Conservation (phyloP, 257 asterid species). For the Ocimum tenuiflorum region DNA sequence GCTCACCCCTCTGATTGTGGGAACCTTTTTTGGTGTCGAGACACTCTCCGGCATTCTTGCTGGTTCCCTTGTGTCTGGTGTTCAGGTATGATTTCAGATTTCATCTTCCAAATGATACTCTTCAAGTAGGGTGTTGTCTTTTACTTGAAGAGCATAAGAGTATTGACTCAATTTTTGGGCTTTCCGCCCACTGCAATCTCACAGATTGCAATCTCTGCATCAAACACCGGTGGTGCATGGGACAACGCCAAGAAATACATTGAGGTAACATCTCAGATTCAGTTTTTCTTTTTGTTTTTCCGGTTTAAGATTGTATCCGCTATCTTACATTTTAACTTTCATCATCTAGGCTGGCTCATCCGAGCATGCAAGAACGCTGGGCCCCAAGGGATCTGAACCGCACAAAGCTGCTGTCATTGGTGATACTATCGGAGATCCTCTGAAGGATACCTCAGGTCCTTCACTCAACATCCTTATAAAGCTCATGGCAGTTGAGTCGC, state of each 20-base stretch:
- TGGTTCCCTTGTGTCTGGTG: constrained; percentile 88
- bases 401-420: constrained; percentile 80
- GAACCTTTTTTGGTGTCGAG: constrained; percentile 78
- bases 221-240: constrained; percentile 69
- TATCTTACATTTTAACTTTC: neutral
- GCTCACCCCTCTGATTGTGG: constrained; percentile 84
- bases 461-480: constrained; percentile 61
- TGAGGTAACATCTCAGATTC: constrained; percentile 33
- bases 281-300: neutral
- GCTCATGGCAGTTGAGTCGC: constrained; percentile 74
- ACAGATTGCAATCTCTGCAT: constrained; percentile 63
- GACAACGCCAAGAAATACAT: constrained; percentile 69
- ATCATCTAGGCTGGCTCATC: constrained; percentile 47
- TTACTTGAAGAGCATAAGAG: neutral
- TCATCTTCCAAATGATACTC: too few species aligned
- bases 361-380: constrained; percentile 52
- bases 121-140: neutral
- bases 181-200: neutral
- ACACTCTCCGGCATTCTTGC: constrained; percentile 86
- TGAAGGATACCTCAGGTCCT: constrained; percentile 65
- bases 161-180: neutral
- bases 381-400: constrained; percentile 69
- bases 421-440: constrained; percentile 62
- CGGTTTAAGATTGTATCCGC: neutral
- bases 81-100: constrained; percentile 47